Evolutionary conservation across 192 early-diverging fungal genomes (phyloP), one percentile per base, ranked within the genome.

Genomic region (Umbelopsis sp.): DNA sequence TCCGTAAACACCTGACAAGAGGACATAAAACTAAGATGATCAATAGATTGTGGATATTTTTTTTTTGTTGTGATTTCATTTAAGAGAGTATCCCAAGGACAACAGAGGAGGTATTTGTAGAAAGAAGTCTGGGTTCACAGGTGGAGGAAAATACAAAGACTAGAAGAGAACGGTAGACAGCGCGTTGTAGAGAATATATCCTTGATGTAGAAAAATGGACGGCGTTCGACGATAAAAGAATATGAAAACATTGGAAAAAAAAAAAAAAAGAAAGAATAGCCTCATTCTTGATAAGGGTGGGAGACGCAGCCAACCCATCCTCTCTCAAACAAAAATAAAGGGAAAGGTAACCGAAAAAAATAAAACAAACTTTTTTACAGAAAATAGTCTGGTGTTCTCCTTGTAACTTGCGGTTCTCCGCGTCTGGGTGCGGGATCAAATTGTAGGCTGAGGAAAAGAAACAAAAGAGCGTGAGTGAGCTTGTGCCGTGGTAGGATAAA

Each of bases 341-440:
- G 8, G 41, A 41, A 44, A 66, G 12, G 38, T 1, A 41, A 41
- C 38, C 7, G 65, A 43, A 66, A 69, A 69, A 51, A 22, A 69
- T 45, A 69, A 69, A 51, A 69, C 41, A 69, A 69, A 68, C 47
- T 70, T 70, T 52, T 53, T 81, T 92, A 99, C 86, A 98, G 88
- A 87, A 98, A 98, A 83, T 98, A 99, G 79, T 99, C 98, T 44
- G 98, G 98, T 34, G 97, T 98, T 75, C 96, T 90, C 71, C 98
- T 92, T 45, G 96, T 96, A 71, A 99, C 98, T 71, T 98, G 95
- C 31, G 98, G 98, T 80, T 99, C 98, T 56, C 96, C 98, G 68
- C 95, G 88, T 74, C 97, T 87, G 65, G 97, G 97, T 34, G 97
- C 97, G 45, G 96, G 96, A 82, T 99, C 98, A 72, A 98, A 99